Percentiles rank a stretch among this genome's conserved stretches.
These are phyloP conservation scores for Pyricularia sp. DNA, from an alignment of 2,329 filamentous ascomycete species.

Conservation along the genomic window DNA sequence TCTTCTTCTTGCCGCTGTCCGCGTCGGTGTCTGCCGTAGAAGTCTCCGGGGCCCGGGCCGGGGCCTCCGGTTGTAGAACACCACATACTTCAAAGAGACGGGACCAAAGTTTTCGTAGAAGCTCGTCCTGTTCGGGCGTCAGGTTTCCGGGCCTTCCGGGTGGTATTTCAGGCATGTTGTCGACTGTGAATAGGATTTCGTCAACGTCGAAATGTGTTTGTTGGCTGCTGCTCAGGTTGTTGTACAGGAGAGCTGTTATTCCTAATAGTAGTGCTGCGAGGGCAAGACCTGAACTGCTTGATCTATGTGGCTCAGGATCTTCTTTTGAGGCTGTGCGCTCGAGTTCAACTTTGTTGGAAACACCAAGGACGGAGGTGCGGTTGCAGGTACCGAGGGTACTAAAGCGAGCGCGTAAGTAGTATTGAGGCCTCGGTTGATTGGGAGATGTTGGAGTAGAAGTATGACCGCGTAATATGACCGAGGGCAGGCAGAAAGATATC, in stretches of 20 bases:
- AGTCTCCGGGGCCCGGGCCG: constrained; percentile 22
- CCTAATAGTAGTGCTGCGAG: background rate
- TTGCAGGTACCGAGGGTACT: background rate
- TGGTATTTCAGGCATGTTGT: constrained; percentile 24
- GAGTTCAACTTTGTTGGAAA: background rate
- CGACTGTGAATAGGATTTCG: background rate
- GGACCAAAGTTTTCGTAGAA: constrained; percentile 80
- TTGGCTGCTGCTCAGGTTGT: background rate
- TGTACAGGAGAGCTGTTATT: background rate
- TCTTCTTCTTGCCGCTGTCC: constrained; percentile 66
- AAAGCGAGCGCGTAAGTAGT: background rate
- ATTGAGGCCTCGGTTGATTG: background rate
- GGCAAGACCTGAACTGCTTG: background rate
- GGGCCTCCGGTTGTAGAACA: constrained; percentile 23
- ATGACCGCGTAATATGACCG: background rate
- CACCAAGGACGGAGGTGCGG: background rate
- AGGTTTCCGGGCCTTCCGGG: constrained; percentile 78
- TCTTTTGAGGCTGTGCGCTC: background rate
- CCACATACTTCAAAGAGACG: constrained; percentile 68
- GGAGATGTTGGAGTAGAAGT: background rate
- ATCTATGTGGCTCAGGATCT: background rate
- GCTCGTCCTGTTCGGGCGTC: constrained; percentile 80
- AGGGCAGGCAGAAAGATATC: background rate
- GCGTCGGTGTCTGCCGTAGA: constrained; percentile 16
- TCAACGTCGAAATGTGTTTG: background rate